Evolutionary conservation across 2,329 filamentous ascomycete genomes (phyloP).

Genomic region (Cladosporium sp.): DNA sequence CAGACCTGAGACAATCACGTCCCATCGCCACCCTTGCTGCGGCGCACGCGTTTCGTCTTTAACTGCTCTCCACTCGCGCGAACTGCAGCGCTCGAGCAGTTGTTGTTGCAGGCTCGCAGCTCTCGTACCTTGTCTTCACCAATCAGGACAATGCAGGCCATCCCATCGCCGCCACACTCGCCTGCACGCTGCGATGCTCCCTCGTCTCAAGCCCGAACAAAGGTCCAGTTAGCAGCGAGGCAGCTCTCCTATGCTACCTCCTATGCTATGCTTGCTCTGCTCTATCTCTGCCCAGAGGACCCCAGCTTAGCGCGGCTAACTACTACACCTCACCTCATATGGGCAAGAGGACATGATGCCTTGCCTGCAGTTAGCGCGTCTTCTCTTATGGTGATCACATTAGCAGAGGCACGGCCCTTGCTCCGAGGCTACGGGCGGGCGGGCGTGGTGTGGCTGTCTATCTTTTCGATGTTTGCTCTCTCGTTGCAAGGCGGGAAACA

Average conservation of each 20-base stretch:
- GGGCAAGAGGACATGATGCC: neutral
- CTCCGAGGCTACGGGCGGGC: constrained; percentile 1
- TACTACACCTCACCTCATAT: neutral
- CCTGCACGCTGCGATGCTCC: too few species aligned
- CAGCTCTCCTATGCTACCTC: too few species aligned
- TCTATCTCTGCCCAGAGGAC: neutral
- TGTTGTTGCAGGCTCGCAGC: too few species aligned
- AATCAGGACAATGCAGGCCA: constrained; percentile 12
- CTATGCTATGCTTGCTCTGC: too few species aligned
- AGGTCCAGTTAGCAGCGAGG: neutral
- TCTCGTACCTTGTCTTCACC: neutral
- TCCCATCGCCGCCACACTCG: too few species aligned
- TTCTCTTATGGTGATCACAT: constrained; percentile 8
- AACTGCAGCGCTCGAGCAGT: constrained; percentile 7
- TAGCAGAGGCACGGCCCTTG: neutral
- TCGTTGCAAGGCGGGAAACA: too few species aligned
- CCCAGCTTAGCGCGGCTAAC: constrained; percentile 10
- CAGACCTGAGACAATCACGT: constrained; percentile 9
- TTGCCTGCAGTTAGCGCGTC: neutral
- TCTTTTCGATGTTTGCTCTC: neutral
- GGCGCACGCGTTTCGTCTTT: constrained; percentile 4
- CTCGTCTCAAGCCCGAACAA: neutral
- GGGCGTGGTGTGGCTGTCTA: neutral
- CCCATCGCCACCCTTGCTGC: constrained; percentile 11
- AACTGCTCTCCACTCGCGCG: neutral